These are phyloP conservation scores for Penicillium taxi DNA, from an alignment of 495 filamentous ascomycete species.

Conservation along the genomic window DNA sequence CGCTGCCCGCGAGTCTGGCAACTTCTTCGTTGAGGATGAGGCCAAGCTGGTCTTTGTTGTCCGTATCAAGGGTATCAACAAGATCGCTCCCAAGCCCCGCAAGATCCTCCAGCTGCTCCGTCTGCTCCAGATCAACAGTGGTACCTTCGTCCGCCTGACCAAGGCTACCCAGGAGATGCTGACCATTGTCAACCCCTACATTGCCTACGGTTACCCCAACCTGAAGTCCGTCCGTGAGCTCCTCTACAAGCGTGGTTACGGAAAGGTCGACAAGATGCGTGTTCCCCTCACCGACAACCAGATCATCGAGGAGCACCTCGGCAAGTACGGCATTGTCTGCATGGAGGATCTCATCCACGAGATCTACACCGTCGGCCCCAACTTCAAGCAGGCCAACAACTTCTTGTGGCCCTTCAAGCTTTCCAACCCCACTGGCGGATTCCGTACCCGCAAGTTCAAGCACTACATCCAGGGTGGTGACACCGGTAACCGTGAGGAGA, in stretches of 20 bases:
- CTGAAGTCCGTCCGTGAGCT: conserved; percentile 98
- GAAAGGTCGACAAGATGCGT: conserved; percentile 95
- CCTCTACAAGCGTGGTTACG: conserved; percentile 98
- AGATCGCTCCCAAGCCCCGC: conserved; percentile 99
- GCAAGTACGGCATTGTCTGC: conserved; percentile 98
- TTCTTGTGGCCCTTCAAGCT: conserved; percentile 99
- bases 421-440: conserved; percentile 91
- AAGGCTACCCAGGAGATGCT: conserved; percentile 98
- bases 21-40: conserved; percentile 89
- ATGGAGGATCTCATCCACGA: conserved; percentile 99
- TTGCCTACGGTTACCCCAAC: conserved; percentile 98
- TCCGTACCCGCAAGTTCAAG: conserved; percentile 94
- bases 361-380: conserved; percentile 96
- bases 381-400: conserved; percentile 99
- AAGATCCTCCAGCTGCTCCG: conserved; percentile 99
- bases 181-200: conserved; percentile 94
- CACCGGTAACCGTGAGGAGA: conserved; percentile 94
- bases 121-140: conserved; percentile 99
- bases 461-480: conserved; percentile 99
- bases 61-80: conserved; percentile 99
- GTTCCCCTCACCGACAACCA: conserved; percentile 94
- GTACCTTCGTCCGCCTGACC: conserved; percentile 93
- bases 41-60: conserved; percentile 95
- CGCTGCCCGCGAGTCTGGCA: conserved; percentile 81
- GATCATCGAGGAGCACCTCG: conserved; percentile 90